A percentile compares a stretch with the other conserved stretches of the same genome.
phyloP scores from a whole-genome alignment of 257 asterid genomes.

The Schizonepeta tenuifolia region DNA sequence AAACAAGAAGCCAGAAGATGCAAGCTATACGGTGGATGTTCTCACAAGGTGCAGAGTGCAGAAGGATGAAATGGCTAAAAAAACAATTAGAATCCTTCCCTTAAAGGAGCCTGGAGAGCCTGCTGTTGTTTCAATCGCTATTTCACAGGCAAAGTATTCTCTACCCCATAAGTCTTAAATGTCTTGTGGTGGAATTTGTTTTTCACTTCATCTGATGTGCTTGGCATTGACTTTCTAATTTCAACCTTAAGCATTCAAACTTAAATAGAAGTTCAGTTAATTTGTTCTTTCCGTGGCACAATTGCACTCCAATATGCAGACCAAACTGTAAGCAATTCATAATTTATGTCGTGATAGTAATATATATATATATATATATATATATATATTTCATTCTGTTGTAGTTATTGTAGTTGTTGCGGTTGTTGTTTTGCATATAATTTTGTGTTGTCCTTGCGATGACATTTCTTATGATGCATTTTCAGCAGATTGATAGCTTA shows the following conservation, averaged over 20 bases:
- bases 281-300: conserved; percentile 10
- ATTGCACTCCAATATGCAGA: not conserved
- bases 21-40: conserved; percentile 78
- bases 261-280: not conserved
- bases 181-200: not conserved
- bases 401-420: not conserved
- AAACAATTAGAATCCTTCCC: conserved; percentile 58
- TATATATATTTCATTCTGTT: no score
- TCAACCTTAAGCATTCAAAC: not conserved
- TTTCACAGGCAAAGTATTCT: conserved; percentile 75
- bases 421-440: conserved; percentile 7
- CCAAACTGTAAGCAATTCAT: not conserved
- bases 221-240: conserved; percentile 22
- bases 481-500: conserved; percentile 72
- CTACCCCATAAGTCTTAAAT: conserved; percentile 20
- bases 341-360: not conserved
- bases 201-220: not conserved
- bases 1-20: conserved; percentile 82
- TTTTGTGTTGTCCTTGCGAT: conserved; percentile 2
- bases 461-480: conserved; percentile 26
- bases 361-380: no score
- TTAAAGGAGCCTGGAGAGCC: conserved; percentile 88
- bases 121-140: conserved; percentile 75
- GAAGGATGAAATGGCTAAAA: conserved; percentile 75
- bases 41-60: conserved; percentile 79